phyloP scores from a whole-genome alignment of 2,329 filamentous ascomycete genomes.

The Scopulariopsis brevicaulis region DNA sequence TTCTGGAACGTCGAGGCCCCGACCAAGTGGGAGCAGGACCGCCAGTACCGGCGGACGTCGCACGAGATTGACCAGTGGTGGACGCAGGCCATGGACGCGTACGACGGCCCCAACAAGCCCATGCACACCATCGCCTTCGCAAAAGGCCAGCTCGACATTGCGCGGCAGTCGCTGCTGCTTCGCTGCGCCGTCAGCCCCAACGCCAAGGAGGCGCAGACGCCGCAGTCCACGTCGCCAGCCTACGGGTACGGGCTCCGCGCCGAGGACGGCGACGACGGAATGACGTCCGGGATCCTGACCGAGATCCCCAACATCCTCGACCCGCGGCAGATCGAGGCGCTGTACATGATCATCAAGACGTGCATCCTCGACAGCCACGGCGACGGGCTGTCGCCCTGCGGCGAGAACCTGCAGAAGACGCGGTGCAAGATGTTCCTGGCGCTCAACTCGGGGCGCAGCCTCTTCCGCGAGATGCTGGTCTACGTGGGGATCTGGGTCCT shows the following conservation, averaged over 20 bases:
- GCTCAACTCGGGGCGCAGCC: constrained; percentile 79
- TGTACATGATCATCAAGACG: constrained; percentile 96
- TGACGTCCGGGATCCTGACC: constrained; percentile 73
- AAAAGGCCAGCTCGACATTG: constrained; percentile 44
- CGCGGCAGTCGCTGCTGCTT: constrained; percentile 6
- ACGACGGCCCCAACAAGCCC: constrained; percentile 35
- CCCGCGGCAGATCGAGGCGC: constrained; percentile 86
- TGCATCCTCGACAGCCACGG: constrained; percentile 80
- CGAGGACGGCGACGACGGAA: constrained; percentile 62
- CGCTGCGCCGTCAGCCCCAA: constrained; percentile 4
- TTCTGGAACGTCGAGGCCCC: constrained; percentile 38
- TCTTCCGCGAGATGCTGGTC: constrained; percentile 82
- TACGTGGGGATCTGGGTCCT: constrained; percentile 98
- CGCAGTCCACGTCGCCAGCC: constrained; percentile 25
- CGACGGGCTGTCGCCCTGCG: constrained; percentile 45
- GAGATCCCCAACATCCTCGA: constrained; percentile 92
- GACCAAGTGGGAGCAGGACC: constrained; percentile 49
- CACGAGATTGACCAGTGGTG: constrained; percentile 57
- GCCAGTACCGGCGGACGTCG: constrained; percentile 47
- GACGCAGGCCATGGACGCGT: constrained; percentile 47
- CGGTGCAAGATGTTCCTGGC: constrained; percentile 83
- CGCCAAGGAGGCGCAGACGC: constrained; percentile 1
- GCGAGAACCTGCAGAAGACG: constrained; percentile 81
- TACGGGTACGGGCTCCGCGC: constrained; percentile 16
- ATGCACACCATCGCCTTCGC: constrained; percentile 53